These are phyloP conservation scores for Lathyrus aphaca DNA, from an alignment of 306 rosid species.

Conservation along the genomic window DNA sequence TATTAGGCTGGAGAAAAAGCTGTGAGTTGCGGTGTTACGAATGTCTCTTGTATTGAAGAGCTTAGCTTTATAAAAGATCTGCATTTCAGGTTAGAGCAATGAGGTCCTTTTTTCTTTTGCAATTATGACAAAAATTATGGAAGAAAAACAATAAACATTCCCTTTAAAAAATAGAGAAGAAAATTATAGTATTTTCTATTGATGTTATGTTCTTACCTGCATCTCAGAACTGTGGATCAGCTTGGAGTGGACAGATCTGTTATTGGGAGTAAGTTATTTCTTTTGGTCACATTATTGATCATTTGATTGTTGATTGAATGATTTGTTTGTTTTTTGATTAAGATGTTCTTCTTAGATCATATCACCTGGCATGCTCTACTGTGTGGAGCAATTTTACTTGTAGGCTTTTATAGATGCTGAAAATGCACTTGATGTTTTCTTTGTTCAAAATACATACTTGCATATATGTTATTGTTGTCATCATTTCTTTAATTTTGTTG, in stretches of 20 bases:
- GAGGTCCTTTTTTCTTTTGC: conserved; percentile 8
- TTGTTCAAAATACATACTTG: not conserved
- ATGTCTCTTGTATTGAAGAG: conserved; percentile 71
- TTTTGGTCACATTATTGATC: conserved; percentile 7
- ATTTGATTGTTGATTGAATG: conserved; percentile 27
- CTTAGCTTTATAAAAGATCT: conserved; percentile 69
- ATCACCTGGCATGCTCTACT: not conserved
- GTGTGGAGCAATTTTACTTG: not conserved
- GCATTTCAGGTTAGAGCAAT: conserved; percentile 63
- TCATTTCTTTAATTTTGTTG: conserved; percentile 15
- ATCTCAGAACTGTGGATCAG: conserved; percentile 59
- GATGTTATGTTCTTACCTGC: conserved; percentile 29
- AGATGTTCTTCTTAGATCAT: not conserved
- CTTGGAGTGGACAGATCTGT: conserved; percentile 73
- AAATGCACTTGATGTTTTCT: not conserved
- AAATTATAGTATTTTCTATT: conserved; percentile 1
- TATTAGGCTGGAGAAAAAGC: conserved; percentile 95
- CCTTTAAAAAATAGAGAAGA: too few species aligned
- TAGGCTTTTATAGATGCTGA: conserved; percentile 10
- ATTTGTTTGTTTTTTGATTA: conserved; percentile 2
- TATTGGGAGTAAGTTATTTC: conserved; percentile 61
- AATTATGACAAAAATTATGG: not conserved
- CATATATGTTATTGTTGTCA: conserved; percentile 9
- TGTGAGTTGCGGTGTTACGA: conserved; percentile 80
- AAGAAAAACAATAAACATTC: conserved; percentile 4